A percentile compares a stretch with the other conserved stretches of the same genome.
Conservation (phyloP, 192 early-diverging fungal genomes). For the Phlyctochytrium planicorne region DNA sequence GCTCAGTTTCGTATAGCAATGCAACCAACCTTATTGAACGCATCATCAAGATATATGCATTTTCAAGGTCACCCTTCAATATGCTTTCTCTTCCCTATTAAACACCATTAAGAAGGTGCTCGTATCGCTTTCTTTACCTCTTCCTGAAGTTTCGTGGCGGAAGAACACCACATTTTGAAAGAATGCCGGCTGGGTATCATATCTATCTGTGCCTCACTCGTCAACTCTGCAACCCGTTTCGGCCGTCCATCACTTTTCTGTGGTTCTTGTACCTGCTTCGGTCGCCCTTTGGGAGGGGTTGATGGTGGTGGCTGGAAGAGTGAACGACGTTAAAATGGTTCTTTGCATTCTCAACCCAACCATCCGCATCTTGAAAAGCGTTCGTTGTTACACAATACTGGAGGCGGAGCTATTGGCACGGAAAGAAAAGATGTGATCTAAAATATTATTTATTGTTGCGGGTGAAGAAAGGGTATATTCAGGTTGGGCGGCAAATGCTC, state of each 20-base stretch:
- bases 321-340: background rate
- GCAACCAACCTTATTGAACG: slow-evolving; percentile 24
- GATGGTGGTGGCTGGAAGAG: background rate
- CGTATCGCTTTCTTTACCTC: background rate
- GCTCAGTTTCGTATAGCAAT: too few relatives aligned
- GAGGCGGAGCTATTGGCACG: too few relatives aligned
- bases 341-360: too few relatives aligned
- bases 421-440: too few relatives aligned
- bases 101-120: background rate
- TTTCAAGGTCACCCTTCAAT: slow-evolving; percentile 13
- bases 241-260: slow-evolving; percentile 4
- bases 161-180: slow-evolving; percentile 18
- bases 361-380: too few relatives aligned
- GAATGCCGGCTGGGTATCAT: slow-evolving; percentile 17
- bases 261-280: background rate
- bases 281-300: background rate
- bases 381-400: too few relatives aligned
- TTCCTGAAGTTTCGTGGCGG: background rate
- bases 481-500: background rate
- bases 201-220: slow-evolving; percentile 5
- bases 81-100: slow-evolving; percentile 17
- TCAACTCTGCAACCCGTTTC: slow-evolving; percentile 18
- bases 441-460: too few relatives aligned
- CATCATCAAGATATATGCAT: slow-evolving; percentile 31
- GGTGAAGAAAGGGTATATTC: too few relatives aligned